Evolutionary conservation across 1,139 yeast species (phyloP), one percentile per base, ranked within the genome.

Genomic region (Hanseniaspora uvarum): DNA sequence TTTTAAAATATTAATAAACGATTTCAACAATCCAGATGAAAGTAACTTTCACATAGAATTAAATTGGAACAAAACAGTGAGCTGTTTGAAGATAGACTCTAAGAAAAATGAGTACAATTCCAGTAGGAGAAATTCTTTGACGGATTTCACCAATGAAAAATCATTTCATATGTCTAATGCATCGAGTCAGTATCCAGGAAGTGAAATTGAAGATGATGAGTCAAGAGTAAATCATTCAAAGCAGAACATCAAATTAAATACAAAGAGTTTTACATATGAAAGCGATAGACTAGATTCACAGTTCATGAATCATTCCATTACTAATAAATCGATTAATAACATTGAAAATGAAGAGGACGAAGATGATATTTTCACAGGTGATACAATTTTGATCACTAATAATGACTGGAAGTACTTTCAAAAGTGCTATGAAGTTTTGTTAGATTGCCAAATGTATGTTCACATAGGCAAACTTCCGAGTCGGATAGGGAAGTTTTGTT

Each of bases 331-430:
- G 4, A 28, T 41, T 6, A 41, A 41, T 36, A 41, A 26, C 11
- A 14, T n/a, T 26, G 31, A 28, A 5, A n/a, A 33, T 21, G 38
- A 33, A 8, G 12, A 26, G n/a, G 36, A 49, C 6, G 46, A 48
- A 7, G 46, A n/a, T 2, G 45, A 47, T n/a, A 30, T 28, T 14
- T 37, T 43, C 19, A 14, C 16, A 28, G 53, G 48, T 1, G 53
- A 50, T n/a, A 33, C 33, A 38, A 50, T 50, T 8, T 10, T 50
- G n/a, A 50, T 50, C 11, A 44, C 48, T 5, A 50, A 50, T 21
- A 50, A 18, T 44, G 53, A 50, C 28, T 50, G 53, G 53, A 50
- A 44, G 30, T 21, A 36, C 10, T 50, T 50, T 14, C 53, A 50
- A 31, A 50, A 50, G 12, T 50, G 53, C 11, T 50, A 50, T 37